Base-by-base conservation (phyloP, 495 filamentous ascomycete species). In the Penicillium longicatenatum region DNA sequence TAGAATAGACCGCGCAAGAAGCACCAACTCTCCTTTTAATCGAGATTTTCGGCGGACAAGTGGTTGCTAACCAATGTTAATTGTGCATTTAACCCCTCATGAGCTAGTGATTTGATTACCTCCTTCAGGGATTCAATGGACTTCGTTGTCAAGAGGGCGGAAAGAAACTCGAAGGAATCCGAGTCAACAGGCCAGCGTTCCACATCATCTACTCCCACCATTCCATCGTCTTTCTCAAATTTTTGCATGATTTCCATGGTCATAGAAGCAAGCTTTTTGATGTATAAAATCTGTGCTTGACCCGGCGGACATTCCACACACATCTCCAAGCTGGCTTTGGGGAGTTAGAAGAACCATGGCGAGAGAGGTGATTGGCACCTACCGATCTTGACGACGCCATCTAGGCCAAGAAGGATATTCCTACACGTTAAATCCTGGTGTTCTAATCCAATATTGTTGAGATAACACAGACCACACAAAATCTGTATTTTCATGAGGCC, bases 241-340 rank as follows among this genome's bases (percentile, higher is more conserved):
- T 71, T 74, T 62, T 75, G 61, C 64, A 76, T 76, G 12, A 73
- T 49, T 62, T 70, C 65, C 66, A 70, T 72, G 9, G 57, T 63
- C 14, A 72, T 71, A 22, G 45, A 58, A 8, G 61, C 48, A 5
- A 74, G 49, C 16, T 46, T 43, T 55, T 58, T 61, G n/a, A 72
- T 57, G 52, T 60, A 55, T 19, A 44, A 9, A 45, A 41, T 35
- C 50, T 67, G 43, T 11, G 19, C 11, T 33, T 61, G 41, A 37
- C 20, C 20, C 10, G 52, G 55, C 22, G 3, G 48, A 46, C 33
- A 10, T 16, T 52, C 50, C 8, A 61, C 6, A 41, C 33, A 53
- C 9, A 17, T 10, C 26, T 61, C 59, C 19, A 61, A 50, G 24
- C 59, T 45, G 8, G 54, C 59, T 61, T n/a, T n/a, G n/a, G n/a